Percentiles rank a stretch among this genome's conserved stretches.
Conservation (phyloP, 768 basidiomycete genomes). For the Kwoniella dendrophila region DNA sequence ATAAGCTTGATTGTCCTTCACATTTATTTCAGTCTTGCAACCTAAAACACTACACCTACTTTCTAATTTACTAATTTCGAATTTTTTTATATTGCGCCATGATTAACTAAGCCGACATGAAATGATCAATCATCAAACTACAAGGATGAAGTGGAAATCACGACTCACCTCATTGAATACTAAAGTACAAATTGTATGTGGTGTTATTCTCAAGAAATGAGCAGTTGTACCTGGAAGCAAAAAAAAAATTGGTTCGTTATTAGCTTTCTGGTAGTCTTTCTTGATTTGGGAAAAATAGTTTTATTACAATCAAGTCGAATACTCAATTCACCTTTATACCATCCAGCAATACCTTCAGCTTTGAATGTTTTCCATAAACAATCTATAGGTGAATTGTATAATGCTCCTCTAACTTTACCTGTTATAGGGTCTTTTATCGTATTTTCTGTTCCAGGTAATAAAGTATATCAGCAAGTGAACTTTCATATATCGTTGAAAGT, state of each 20-base stretch:
- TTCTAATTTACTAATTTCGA: slow-evolving; percentile 5
- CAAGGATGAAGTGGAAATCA: too few species aligned
- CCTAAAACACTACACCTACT: not conserved
- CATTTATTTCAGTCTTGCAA: not conserved
- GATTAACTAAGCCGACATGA: slow-evolving; percentile 31
- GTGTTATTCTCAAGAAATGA: slow-evolving; percentile 88
- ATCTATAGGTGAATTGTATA: slow-evolving; percentile 91
- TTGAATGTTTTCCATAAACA: slow-evolving; percentile 95
- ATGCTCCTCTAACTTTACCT: slow-evolving; percentile 62
- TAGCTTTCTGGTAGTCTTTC: not conserved
- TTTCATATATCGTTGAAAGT: not conserved
- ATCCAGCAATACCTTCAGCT: slow-evolving; percentile 84
- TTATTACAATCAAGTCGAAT: not conserved
- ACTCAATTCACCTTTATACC: slow-evolving; percentile 78
- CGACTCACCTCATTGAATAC: slow-evolving; percentile 67
- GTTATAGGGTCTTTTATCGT: slow-evolving; percentile 54
- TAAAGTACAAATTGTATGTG: slow-evolving; percentile 86
- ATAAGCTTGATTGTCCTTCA: not conserved
- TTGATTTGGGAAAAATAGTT: not conserved
- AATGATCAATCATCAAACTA: too few species aligned
- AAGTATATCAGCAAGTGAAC: not conserved
- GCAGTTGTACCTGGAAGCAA: slow-evolving; percentile 74
- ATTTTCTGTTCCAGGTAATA: slow-evolving; percentile 35
- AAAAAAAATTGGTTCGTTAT: not conserved
- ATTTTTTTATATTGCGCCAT: slow-evolving; percentile 50